These are phyloP conservation scores for Colletotrichum liaoningense DNA, from an alignment of 2,329 filamentous ascomycete species.

Conservation along the genomic window DNA sequence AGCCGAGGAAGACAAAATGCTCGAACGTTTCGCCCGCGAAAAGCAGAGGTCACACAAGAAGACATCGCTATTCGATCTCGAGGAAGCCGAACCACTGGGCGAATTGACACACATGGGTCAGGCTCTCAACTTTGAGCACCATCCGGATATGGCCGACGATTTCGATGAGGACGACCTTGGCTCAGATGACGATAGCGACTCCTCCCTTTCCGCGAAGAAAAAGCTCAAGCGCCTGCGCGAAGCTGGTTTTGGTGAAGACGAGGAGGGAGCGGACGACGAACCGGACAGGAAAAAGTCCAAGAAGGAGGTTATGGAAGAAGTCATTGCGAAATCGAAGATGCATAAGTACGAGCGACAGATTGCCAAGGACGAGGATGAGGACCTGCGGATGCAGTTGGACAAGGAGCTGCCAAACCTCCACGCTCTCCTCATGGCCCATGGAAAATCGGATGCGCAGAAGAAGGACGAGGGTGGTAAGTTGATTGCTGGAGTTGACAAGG, in stretches of 20 bases:
- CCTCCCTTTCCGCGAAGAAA: conserved; percentile 64
- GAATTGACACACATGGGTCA: conserved; percentile 87
- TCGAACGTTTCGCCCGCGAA: conserved; percentile 90
- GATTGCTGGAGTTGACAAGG: conserved; percentile 69
- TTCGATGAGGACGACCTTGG: conserved; percentile 81
- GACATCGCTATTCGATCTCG: conserved; percentile 87
- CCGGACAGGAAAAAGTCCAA: conserved; percentile 94
- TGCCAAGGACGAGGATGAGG: conserved; percentile 92
- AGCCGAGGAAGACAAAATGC: conserved; percentile 91
- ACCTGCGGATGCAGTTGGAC: conserved; percentile 85
- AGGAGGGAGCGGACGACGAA: conserved; percentile 60
- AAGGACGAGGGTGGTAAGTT: conserved; percentile 39
- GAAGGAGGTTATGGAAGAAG: conserved; percentile 96
- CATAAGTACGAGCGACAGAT: conserved; percentile 95
- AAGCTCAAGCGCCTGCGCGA: conserved; percentile 68
- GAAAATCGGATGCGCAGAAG: conserved; percentile 44
- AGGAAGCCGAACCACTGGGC: conserved; percentile 77
- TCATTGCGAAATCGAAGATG: conserved; percentile 96
- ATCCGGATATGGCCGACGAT: conserved; percentile 69
- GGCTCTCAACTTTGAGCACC: conserved; percentile 67
- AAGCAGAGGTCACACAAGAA: conserved; percentile 84
- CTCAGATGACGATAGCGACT: conserved; percentile 69
- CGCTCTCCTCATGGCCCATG: conserved; percentile 71
- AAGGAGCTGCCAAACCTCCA: conserved; percentile 84
- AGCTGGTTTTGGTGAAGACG: conserved; percentile 54